Conservation (phyloP, 148 eudicot genomes). For the Heliamphora exappendiculata region DNA sequence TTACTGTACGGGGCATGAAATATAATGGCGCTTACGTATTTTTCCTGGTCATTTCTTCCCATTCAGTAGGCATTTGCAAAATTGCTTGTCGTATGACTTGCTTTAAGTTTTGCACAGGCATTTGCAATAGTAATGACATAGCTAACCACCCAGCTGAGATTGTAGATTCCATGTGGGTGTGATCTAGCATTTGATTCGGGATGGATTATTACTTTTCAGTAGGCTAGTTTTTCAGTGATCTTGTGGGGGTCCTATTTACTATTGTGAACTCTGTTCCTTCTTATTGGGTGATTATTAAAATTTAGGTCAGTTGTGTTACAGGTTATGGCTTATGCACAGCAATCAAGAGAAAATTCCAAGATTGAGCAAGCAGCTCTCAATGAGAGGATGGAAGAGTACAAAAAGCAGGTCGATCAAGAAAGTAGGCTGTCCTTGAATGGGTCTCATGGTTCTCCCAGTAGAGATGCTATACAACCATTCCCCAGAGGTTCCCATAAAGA, state of each 20-base stretch:
- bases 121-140: not conserved
- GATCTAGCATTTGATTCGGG: not conserved
- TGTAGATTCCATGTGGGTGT: not conserved
- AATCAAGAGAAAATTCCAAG: constrained; percentile 57
- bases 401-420: constrained; percentile 62
- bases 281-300: constrained; percentile 8
- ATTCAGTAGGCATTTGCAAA: not conserved
- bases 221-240: not conserved
- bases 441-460: constrained; percentile 26
- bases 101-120: not conserved
- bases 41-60: not conserved
- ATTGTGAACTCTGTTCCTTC: not conserved
- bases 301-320: constrained; percentile 21
- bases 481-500: constrained; percentile 55
- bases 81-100: not conserved
- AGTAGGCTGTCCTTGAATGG: constrained; percentile 42
- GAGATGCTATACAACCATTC: constrained; percentile 38
- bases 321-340: constrained; percentile 65
- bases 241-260: not conserved
- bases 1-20: no score
- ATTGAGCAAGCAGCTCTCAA: constrained; percentile 67
- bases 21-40: not conserved
- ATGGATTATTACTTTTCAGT: not conserved
- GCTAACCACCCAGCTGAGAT: not conserved
- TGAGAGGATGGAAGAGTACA: constrained; percentile 80